Evolutionary conservation across 1,284 basidiomycete genomes (phyloP), one percentile per base, ranked within the genome.

Genomic region (Trametes pubescens): DNA sequence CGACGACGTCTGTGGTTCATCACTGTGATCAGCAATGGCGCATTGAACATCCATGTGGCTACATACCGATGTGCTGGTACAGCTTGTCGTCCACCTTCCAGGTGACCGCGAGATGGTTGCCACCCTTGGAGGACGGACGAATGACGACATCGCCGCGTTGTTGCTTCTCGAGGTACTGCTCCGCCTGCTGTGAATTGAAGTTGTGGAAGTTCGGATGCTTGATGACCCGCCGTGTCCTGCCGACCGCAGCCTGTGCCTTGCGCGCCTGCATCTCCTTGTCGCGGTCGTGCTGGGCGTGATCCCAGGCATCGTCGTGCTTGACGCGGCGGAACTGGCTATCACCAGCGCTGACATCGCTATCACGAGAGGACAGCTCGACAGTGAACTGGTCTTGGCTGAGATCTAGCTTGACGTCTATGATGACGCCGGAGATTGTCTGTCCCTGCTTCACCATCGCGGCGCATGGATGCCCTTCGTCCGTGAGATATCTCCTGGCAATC

Each of bases 181-280:
- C 97, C 2, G 98, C 96, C 71, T 98, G 93, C 22, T 85, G 82
- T 38, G 94, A 90, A 73, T 95, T 97, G 84, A 98, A 92, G 75
- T 98, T 95, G 76, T 97, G 94, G 87, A 98, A 99, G 79, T 98
- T 96, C 3, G 98, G 98, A 76, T 99, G 98, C 76, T 99, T 96
- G 81, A 99, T 95, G 52, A 97, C 89, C 29, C 98, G 86, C 67
- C 95, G 89, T 58, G 88, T 85, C 73, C 87, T 82, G 74, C 92
- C 86, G 49, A 89, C 88, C 76, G 95, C 89, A 2, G 92, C 88
- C 51, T 91, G 84, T 78, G 95, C 96, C 80, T 94, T 95, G 68
- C 93, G 86, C n/a, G 84, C 86, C 64, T 91, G 83, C 62, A 94
- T 81, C 59, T 94, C 91, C 64, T 82, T 79, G 73, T 97, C 94